Evolutionary conservation across 495 filamentous ascomycete species (phyloP), one percentile per base, ranked within the genome.

Genomic region (Annulohypoxylon stygium): DNA sequence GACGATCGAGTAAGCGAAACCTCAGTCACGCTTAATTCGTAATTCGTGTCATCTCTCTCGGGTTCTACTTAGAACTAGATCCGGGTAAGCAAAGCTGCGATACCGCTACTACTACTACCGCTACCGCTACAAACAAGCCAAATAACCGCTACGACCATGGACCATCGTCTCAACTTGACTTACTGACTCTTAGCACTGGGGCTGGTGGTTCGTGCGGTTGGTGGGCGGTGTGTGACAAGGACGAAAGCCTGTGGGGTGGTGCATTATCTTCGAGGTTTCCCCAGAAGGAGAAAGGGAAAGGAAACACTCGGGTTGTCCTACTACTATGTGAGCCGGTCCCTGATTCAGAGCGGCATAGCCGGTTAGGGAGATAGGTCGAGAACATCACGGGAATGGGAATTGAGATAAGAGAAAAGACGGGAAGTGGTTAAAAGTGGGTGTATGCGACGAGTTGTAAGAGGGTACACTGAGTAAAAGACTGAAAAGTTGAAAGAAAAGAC

Each of bases 1-100:
- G 58, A 71, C 59, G 43, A 71, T 75, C 72, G 72, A 75, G 67
- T 71, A 71, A 75, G 72, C 67, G 41, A 54, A 54, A 26, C 25
- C 50, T 54, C 37, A 74, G 50, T 70, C 51, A 67, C 58, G 25
- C 58, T 65, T 20, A 33, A 70, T 36, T 63, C 12, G 47, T 41
- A 33, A 70, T 43, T 63, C 7, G 47, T 41, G 26, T 67, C 26
- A 41, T 34, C 18, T 60, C 12, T 60, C 53, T 70, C 69, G 57
- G 72, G 20, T 64, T 68, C 58, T 70, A 67, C 67, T 47, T 36
- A 68, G 58, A 61, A 65, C 59, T 62, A 66, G 4, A 47, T 59
- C 30, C 63, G 16, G 33, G 72, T 67, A 63, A 74, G 62, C 71
- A 67, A 59, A 74, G 62, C 71, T 64, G 71, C 67, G 71, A 74